Evolutionary conservation across 495 filamentous ascomycete genomes (phyloP), one percentile per base, ranked within the genome.

Genomic region (Annulohypoxylon maeteangense): DNA sequence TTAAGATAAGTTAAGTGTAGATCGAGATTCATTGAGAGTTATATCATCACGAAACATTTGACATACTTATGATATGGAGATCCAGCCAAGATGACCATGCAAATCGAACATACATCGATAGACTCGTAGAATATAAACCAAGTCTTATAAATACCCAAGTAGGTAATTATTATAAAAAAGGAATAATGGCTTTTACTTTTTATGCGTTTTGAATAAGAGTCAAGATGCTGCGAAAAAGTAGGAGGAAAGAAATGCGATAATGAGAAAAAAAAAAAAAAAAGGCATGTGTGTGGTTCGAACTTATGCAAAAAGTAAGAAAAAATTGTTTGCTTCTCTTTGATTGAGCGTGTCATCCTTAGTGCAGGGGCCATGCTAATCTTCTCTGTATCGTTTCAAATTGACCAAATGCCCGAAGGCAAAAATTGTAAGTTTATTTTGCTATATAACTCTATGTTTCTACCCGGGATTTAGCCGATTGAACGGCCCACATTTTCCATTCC

Each of bases 341-440:
- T 93, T 92, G 88, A 93, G 93, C 92, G 93, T 97, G 92, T 97
- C 93, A 96, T 97, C 93, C 93, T 97, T 97, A 96, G 93, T 97
- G 93, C 94, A 98, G 94, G 94, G 94, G 94, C 94, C 93, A 97
- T 97, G 94, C 94, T 97, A 97, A 76, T 74, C 67, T 67, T 70
- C 69, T 76, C 67, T 81, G 79, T 82, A 84, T 84, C 80, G 81
- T 85, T 83, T 80, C 79, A 79, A 79, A 90, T 91, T 91, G 89
- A 91, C 89, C 89, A 91, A 89, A 90, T 92, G 90, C 88, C 89
- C 87, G 86, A 90, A 88, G 87, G 88, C 87, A 31, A 70, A 68
- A 1, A 16, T 14, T 1, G 16, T 1, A 1, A 0, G 0, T 3
- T 62, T 62, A 51, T 44, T 32, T 32, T 14, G 4, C 36, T 22